Conservation (phyloP, 164 flowering plant species). For the Cinnamomum micranthum region DNA sequence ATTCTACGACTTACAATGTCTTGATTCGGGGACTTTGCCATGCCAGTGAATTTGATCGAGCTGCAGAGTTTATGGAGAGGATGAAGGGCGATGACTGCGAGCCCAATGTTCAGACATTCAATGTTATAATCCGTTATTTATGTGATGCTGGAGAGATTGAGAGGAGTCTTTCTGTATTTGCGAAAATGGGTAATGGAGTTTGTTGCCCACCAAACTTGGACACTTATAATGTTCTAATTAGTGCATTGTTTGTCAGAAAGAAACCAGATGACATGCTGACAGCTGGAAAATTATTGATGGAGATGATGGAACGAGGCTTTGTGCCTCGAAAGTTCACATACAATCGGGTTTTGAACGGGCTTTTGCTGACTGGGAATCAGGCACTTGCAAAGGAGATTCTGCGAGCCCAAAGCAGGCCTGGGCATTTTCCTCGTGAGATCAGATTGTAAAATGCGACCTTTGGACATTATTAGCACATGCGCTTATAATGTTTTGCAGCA, state of each 20-base stretch:
- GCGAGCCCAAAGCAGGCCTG: conserved; percentile 54
- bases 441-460: conserved; percentile 35
- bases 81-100: conserved; percentile 60
- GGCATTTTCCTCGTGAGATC: conserved; percentile 58
- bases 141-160: conserved; percentile 81
- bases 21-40: conserved; percentile 83
- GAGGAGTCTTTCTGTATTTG: conserved; percentile 53
- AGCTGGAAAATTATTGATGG: conserved; percentile 82
- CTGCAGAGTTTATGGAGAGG: conserved; percentile 52
- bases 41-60: conserved; percentile 57
- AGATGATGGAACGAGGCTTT: conserved; percentile 87
- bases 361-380: conserved; percentile 78
- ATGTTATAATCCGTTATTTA: conserved; percentile 64
- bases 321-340: conserved; percentile 65
- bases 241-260: conserved; percentile 78
- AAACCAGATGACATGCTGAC: conserved; percentile 65
- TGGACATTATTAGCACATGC: too few relatives aligned
- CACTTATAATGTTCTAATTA: conserved; percentile 73
- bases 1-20: conserved; percentile 60
- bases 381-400: conserved; percentile 74
- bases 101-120: conserved; percentile 76
- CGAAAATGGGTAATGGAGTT: conserved; percentile 49
- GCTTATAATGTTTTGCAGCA: too few relatives aligned
- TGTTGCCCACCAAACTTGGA: conserved; percentile 83
- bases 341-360: conserved; percentile 78